phyloP scores from a whole-genome alignment of 192 early-diverging fungal genomes.

The Ambispora gerdemannii region DNA sequence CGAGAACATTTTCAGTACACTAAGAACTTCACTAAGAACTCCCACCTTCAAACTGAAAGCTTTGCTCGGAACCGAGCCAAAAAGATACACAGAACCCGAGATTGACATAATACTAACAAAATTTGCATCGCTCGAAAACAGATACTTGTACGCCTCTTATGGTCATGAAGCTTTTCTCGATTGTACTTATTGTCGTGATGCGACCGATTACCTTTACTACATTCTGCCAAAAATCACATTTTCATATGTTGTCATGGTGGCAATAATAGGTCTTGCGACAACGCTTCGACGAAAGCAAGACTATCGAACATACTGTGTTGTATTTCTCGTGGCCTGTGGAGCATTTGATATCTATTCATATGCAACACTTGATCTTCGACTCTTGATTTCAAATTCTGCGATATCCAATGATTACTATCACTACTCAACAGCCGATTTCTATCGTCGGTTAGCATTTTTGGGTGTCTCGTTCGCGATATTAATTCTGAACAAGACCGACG shows the following conservation, averaged over 20 bases:
- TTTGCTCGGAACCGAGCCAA: not conserved
- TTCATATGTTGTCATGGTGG: slow-evolving; percentile 16
- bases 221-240: slow-evolving; percentile 14
- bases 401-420: not conserved
- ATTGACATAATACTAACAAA: slow-evolving; percentile 26
- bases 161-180: slow-evolving; percentile 31
- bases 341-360: slow-evolving; percentile 20
- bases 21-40: slow-evolving; percentile 1
- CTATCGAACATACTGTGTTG: slow-evolving; percentile 21
- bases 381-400: not conserved
- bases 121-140: slow-evolving; percentile 24
- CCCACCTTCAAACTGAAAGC: slow-evolving; percentile 13
- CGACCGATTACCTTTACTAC: slow-evolving; percentile 20
- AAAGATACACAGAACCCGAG: not conserved
- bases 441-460: slow-evolving; percentile 14
- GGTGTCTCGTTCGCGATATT: not conserved
- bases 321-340: slow-evolving; percentile 14
- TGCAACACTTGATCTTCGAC: not conserved
- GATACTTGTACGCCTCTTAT: slow-evolving; percentile 23
- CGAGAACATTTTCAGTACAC: slow-evolving; percentile 17
- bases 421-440: slow-evolving; percentile 6
- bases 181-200: slow-evolving; percentile 29
- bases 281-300: slow-evolving; percentile 13
- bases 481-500: not conserved
- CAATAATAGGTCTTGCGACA: slow-evolving; percentile 14